These are phyloP conservation scores for Enteropsectra breve DNA, from an alignment of 371 early-diverging fungal genomes.

Conservation along the genomic window DNA sequence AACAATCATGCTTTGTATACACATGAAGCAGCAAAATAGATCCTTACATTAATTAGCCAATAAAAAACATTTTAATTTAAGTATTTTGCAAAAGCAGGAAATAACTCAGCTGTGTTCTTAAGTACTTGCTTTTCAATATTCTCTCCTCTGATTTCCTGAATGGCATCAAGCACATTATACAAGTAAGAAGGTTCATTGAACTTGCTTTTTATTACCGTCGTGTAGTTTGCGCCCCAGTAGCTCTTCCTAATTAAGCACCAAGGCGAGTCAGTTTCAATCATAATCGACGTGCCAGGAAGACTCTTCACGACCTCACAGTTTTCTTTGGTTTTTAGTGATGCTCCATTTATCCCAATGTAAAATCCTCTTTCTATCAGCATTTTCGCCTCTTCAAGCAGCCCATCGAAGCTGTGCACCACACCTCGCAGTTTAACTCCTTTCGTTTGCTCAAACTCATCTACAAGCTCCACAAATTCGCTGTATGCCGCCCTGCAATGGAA, in stretches of 20 bases:
- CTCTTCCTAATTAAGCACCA: constrained; percentile 77
- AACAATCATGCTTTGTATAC: too few relatives aligned
- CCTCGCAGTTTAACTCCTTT: constrained; percentile 60
- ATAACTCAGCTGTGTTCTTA: constrained; percentile 37
- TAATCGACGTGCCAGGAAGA: constrained; percentile 71
- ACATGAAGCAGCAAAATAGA: too few relatives aligned
- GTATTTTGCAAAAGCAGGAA: constrained; percentile 20
- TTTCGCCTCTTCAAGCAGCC: constrained; percentile 68
- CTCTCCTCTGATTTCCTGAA: constrained; percentile 48
- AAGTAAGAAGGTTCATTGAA: constrained; percentile 56
- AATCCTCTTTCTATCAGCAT: constrained; percentile 67
- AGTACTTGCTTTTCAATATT: constrained; percentile 15
- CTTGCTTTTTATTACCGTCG: constrained; percentile 49
- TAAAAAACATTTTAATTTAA: too few relatives aligned
- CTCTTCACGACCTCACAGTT: constrained; percentile 67
- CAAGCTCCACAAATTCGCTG: constrained; percentile 59
- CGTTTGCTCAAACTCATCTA: constrained; percentile 18
- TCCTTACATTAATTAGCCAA: too few relatives aligned
- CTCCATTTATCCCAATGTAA: constrained; percentile 89
- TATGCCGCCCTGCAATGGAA: constrained; percentile 62
- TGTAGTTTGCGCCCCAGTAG: constrained; percentile 67
- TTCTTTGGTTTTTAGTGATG: constrained; percentile 76
- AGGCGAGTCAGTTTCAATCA: constrained; percentile 74
- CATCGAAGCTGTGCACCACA: constrained; percentile 85
- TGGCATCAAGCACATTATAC: constrained; percentile 45